phyloP scores from a whole-genome alignment of 2,329 filamentous ascomycete species.

The Rachicladosporium sp. region DNA sequence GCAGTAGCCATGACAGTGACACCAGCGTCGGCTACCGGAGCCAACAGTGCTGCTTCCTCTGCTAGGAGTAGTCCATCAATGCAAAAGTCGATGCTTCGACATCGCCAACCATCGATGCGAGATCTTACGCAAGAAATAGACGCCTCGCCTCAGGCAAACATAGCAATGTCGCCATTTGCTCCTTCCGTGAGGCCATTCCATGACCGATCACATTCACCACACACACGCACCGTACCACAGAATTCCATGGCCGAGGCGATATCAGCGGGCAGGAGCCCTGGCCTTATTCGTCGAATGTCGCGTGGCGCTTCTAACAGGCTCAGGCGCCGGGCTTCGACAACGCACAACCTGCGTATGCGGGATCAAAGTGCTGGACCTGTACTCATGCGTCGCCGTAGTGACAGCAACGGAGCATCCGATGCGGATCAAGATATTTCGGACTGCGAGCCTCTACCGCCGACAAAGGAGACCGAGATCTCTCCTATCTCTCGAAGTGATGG shows the following conservation, averaged over 20 bases:
- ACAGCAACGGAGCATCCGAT: conserved; percentile 62
- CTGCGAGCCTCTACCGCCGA: conserved; percentile 45
- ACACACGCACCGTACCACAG: conserved; percentile 27
- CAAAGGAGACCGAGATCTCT: conserved; percentile 33
- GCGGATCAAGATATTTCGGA: conserved; percentile 35
- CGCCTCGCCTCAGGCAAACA: conserved; percentile 14
- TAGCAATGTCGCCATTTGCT: conserved; percentile 8
- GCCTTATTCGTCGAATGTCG: conserved; percentile 73
- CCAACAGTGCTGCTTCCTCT: conserved; percentile 22
- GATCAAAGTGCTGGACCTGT: conserved; percentile 84
- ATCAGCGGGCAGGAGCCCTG: conserved; percentile 44
- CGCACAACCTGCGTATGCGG: conserved; percentile 56
- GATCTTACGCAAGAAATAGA: conserved; percentile 13
- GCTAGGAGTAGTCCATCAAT: conserved; percentile 28
- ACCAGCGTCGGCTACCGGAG: conserved; percentile 17
- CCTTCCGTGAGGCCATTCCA: conserved; percentile 22
- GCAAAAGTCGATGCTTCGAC: conserved; percentile 13
- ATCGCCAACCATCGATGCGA: conserved; percentile 9
- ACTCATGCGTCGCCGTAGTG: conserved; percentile 74
- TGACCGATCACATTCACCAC: conserved; percentile 42
- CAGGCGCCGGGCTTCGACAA: conserved; percentile 65
- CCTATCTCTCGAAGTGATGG: conserved; percentile 22
- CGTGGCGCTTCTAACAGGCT: conserved; percentile 62
- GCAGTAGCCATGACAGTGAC: conserved; percentile 12
- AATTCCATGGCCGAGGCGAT: conserved; percentile 53